Evolutionary conservation across 495 filamentous ascomycete species (phyloP), one percentile per base, ranked within the genome.

Genomic region (Aspergillus conjunctus): DNA sequence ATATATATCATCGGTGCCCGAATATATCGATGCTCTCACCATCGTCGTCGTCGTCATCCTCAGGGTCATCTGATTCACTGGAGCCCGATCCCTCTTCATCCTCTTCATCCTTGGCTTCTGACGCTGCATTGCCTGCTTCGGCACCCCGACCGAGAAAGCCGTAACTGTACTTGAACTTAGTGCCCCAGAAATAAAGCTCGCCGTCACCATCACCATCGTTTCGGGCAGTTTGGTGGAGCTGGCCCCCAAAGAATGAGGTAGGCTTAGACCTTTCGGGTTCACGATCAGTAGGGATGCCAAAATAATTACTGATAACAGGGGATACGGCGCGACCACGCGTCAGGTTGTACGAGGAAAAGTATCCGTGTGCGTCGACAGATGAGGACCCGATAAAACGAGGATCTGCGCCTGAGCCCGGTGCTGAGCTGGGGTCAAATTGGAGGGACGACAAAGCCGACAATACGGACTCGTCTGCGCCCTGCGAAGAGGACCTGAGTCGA

Each of bases 11-110:
- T 62, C 86, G 81, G 76, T 92, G 89, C n/a, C 89, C 90, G 66
- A 89, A 83, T 54, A 91, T 78, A 54, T 86, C 83, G 64, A 90
- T 86, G 50, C 79, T 73, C 63, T 90, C 84, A 8, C 83, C 83
- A 32, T 87, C 82, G 0, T 82, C 84, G 7, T 80, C 79, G 1
- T 75, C 79, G 31, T 77, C 71, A 43, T 74, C 68, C 6, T 83
- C 44, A 20, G n/a, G n/a, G 44, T 10, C 76, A 6, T 83, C 81
- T 9, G 63, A 61, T 9, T 61, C 57, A 44, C 57, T 66, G 33
- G 80, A 81, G 14, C 46, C 49, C 55, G 66, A 65, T 17, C 37
- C n/a, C 10, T 52, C 55, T 31, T 81, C 73, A 54, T 79, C 77
- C n/a, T 65, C 70, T 7, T 72, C 77, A 49, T 26, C 26, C 26